A percentile compares a stretch with the other conserved stretches of the same genome.
Evolutionary conservation across 768 basidiomycete species (phyloP).

Genomic region (Pleurotus sapidus): DNA sequence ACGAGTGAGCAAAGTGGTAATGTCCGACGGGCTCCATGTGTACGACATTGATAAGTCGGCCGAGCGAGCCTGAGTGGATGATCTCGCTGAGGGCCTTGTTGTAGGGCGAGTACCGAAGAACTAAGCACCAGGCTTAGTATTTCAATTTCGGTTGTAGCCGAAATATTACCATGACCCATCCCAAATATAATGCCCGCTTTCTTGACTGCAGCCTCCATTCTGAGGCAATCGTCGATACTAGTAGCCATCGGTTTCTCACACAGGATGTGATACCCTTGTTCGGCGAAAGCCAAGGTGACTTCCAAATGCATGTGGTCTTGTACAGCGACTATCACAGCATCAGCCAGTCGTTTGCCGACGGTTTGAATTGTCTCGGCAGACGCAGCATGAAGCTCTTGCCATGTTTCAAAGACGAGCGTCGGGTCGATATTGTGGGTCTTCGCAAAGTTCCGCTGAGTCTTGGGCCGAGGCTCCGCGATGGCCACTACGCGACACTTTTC

Average conservation of each 20-base stretch:
- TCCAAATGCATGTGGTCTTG: conserved; percentile 80
- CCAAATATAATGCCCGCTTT: conserved; percentile 76
- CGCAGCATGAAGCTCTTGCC: conserved; percentile 67
- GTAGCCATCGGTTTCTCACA: conserved; percentile 96
- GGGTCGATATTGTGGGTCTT: conserved; percentile 55
- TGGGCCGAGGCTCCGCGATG: conserved; percentile 78
- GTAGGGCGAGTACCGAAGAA: conserved; percentile 87
- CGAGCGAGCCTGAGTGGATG: conserved; percentile 67
- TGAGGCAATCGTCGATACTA: conserved; percentile 63
- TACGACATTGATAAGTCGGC: conserved; percentile 77
- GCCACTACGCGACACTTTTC: conserved; percentile 73
- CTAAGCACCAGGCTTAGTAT: conserved; percentile 34
- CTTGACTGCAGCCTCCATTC: conserved; percentile 71
- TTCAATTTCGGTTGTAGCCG: not conserved
- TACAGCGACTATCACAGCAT: conserved; percentile 79
- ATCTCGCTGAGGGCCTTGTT: conserved; percentile 65
- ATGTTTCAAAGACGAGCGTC: conserved; percentile 69
- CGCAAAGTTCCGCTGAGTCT: conserved; percentile 60
- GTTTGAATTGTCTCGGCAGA: conserved; percentile 65
- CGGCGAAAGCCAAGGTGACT: conserved; percentile 70
- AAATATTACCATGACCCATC: conserved; percentile 75
- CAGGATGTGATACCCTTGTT: conserved; percentile 83
- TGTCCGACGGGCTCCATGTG: conserved; percentile 87
- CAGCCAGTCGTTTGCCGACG: conserved; percentile 69
- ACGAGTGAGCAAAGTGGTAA: conserved; percentile 89